These are phyloP conservation scores for slime mould (Dictyostelium discoideum) DNA, from an alignment of 78 protist species.

Conservation along the genomic window DNA sequence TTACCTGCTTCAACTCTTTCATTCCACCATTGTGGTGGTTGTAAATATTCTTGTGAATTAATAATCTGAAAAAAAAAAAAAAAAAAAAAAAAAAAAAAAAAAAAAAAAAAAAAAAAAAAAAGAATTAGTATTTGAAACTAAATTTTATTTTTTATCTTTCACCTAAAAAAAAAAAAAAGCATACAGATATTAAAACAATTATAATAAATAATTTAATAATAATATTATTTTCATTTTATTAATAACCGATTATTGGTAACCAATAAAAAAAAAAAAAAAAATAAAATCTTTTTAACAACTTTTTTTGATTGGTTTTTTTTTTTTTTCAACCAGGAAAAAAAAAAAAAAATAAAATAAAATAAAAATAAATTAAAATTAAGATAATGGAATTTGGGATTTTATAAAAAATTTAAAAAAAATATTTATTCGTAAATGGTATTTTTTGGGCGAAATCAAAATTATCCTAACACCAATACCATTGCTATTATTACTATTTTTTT, in stretches of 20 bases:
- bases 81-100: too few relatives aligned
- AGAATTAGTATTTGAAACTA: neutral
- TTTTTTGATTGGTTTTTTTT: neutral
- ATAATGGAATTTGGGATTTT: neutral
- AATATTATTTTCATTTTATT: neutral
- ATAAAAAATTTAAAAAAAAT: neutral
- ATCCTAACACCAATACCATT: too few relatives aligned
- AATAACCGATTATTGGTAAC: too few relatives aligned
- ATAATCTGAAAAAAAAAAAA: neutral
- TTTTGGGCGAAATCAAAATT: too few relatives aligned
- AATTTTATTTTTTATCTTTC: too few relatives aligned
- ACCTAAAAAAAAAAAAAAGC: too few relatives aligned
- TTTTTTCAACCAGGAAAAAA: neutral
- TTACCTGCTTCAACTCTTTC: conserved; percentile 25
- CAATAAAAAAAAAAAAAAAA: neutral
- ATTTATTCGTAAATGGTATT: neutral
- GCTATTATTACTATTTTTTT: too few relatives aligned
- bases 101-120: too few relatives aligned
- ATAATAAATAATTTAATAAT: neutral
- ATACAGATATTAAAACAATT: neutral
- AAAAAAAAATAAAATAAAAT: neutral
- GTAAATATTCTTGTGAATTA: neutral
- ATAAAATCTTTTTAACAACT: too few relatives aligned
- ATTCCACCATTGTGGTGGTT: conserved; percentile 68
- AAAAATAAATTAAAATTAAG: neutral